phyloP scores from a whole-genome alignment of 176 grass and related monocot genomes.

The Microstegium vimineum region DNA sequence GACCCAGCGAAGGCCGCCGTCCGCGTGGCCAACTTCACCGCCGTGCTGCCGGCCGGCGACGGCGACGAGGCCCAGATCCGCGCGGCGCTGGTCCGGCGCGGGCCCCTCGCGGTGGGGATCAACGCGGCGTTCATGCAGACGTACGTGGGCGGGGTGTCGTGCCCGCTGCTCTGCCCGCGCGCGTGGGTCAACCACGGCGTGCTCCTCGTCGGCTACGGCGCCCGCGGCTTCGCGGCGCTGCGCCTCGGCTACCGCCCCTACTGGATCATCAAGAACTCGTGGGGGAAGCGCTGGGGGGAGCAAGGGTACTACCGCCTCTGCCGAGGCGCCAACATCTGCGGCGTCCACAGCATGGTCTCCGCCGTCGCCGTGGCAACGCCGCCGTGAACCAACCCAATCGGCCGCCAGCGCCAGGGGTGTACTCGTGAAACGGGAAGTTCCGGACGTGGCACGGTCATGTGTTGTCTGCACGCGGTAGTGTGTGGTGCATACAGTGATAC shows the following conservation, averaged over 20 bases:
- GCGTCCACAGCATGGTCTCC: slow-evolving; percentile 93
- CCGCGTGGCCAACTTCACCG: slow-evolving; percentile 63
- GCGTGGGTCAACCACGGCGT: slow-evolving; percentile 75
- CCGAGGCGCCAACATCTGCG: slow-evolving; percentile 68
- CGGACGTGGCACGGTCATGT: neutral
- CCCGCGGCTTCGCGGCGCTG: slow-evolving; percentile 61
- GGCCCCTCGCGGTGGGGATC: slow-evolving; percentile 64
- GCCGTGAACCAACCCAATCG: neutral
- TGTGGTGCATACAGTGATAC: no score
- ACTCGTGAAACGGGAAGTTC: neutral
- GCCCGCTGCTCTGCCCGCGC: slow-evolving; percentile 78
- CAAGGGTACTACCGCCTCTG: slow-evolving; percentile 61
- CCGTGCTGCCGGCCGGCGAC: slow-evolving; percentile 47
- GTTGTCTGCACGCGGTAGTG: no score
- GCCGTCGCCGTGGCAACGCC: slow-evolving; percentile 43
- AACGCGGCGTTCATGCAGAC: slow-evolving; percentile 96
- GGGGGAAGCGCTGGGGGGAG: slow-evolving; percentile 77
- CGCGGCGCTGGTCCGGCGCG: slow-evolving; percentile 50
- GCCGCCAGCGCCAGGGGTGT: neutral
- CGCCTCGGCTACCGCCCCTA: slow-evolving; percentile 56
- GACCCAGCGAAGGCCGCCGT: slow-evolving; percentile 53
- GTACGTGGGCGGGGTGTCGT: slow-evolving; percentile 69
- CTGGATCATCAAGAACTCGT: slow-evolving; percentile 94
- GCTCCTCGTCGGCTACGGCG: slow-evolving; percentile 75
- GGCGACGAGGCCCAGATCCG: slow-evolving; percentile 61